Base-by-base conservation (phyloP, 2,329 filamentous ascomycete species). In the Xylaria sp. region DNA sequence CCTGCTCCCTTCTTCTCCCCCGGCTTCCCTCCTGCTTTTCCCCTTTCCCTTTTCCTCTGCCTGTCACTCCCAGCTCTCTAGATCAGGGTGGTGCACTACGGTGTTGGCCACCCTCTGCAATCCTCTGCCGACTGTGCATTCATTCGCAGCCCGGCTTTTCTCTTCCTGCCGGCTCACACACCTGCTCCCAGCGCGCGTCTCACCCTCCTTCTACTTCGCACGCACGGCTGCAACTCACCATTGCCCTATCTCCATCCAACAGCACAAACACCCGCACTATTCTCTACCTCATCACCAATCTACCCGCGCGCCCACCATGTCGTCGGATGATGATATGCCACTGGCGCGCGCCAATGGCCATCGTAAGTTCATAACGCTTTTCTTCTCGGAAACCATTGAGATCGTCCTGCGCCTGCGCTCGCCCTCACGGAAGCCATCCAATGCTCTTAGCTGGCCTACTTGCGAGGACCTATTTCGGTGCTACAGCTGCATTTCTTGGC, bases 291-390 rank as follows among this genome's bases (percentile, higher is more conserved):
- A 56, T 41, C 58, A 32, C 9, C 54, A 69, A 58, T 70, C 64
- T 71, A 67, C 69, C 44, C 54, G 70, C 70, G 66, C 73, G 69
- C 72, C 63, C 73, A 84, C 74, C 71, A 89, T 88, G 86, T 82
- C 82, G 78, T 87, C 93, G 37, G 93, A 95, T 77, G 94, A 97
- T 78, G 93, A 97, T 81, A 88, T 87, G 83, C 94, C 94, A 81
- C 88, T 97, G 75, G 88, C 91, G 73, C 88, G 86, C 81, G 78
- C 85, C 71, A 92, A 92, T 82, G 90, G 90, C 69, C 85, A 88
- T 76, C 83, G 93, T 95, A 84, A 88, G 92, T 88, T 72, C 41
- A 62, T 28, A 32, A 55, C 59, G 64, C 39, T 50, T 34, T 25
- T 57, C 25, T 20, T 28, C 28, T 52, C 44, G 3, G 20, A 18